Base-by-base conservation (phyloP, 2,329 filamentous ascomycete genomes). In the Nectriaceae sp. region DNA sequence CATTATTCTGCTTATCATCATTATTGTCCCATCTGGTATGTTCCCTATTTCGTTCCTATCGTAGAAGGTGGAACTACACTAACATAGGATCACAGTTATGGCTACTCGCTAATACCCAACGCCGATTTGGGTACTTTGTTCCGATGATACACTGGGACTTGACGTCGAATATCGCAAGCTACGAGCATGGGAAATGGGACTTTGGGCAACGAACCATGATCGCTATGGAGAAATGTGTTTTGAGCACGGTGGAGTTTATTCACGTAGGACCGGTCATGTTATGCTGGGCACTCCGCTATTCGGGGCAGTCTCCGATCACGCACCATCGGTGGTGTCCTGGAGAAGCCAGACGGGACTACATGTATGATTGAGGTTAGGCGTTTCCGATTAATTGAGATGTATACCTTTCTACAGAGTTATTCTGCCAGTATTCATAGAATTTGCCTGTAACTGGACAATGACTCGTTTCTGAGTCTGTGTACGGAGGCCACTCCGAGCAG, bases 1-100 rank as follows among this genome's bases (percentile, higher is more conserved):
- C 73, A 88, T 97, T 70, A 82, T 97, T 61, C 80, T 99, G 63
- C 82, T 99, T 60, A 77, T 96, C 62, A 83, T 99, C 71, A 97
- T 99, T 70, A 94, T 99, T 67, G 85, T 97, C 62, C 94, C 94
- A 59, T 80, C 88, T 61, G 90, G 93, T 96, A 84, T 26, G 69
- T 57, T 21, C n/a, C 13, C 10, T 15, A 11, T 10, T 16, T n/a
- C 11, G 6, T 5, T 6, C 11, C 5, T 11, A 10, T 15, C 5
- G 16, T 15, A 19, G 18, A 45, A 40, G 16, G 50, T 62, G n/a
- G n/a, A n/a, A n/a, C n/a, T n/a, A n/a, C n/a, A n/a, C 33, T 36
- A n/a, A 36, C 33, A 10, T 36, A 6, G 11, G 11, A 19, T 6
- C 16, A 20, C 21, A 72, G 70, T 73, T 47, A 59, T 72, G 53